A percentile compares a stretch with the other conserved stretches of the same genome.
These are phyloP conservation scores for Akanthomyces dipterigenus DNA, from an alignment of 2,329 filamentous ascomycete genomes.

Conservation along the genomic window DNA sequence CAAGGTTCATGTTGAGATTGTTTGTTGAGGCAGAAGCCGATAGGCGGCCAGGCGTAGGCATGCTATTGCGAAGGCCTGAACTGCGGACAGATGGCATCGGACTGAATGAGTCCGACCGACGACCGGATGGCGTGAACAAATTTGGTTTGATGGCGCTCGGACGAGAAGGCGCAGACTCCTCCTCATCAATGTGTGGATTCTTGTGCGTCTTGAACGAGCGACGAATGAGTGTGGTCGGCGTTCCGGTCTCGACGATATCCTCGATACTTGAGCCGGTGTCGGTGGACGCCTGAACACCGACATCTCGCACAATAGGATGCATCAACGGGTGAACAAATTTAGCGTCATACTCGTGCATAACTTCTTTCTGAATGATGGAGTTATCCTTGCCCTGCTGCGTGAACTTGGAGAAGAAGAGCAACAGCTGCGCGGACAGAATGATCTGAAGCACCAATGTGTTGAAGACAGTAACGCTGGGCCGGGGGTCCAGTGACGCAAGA, in stretches of 20 bases:
- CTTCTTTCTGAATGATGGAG: slow-evolving; percentile 79
- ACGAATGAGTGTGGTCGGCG: slow-evolving; percentile 57
- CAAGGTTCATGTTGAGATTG: not conserved
- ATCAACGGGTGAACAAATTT: slow-evolving; percentile 90
- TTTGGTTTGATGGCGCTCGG: slow-evolving; percentile 34
- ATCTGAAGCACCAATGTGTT: slow-evolving; percentile 71
- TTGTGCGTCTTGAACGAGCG: slow-evolving; percentile 74
- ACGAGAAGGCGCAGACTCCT: slow-evolving; percentile 33
- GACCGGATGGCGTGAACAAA: slow-evolving; percentile 36
- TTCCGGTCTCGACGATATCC: slow-evolving; percentile 43
- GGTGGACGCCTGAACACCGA: slow-evolving; percentile 68
- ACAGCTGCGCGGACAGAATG: slow-evolving; percentile 71
- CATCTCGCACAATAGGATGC: slow-evolving; percentile 71
- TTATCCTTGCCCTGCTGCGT: slow-evolving; percentile 80
- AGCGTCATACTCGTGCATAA: slow-evolving; percentile 89
- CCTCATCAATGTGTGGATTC: slow-evolving; percentile 72
- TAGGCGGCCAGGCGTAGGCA: slow-evolving; percentile 25
- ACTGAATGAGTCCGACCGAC: slow-evolving; percentile 30
- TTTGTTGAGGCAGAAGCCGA: slow-evolving; percentile 22
- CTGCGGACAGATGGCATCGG: slow-evolving; percentile 23
- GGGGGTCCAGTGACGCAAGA: slow-evolving; percentile 64
- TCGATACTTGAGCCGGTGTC: slow-evolving; percentile 34
- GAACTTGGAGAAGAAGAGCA: slow-evolving; percentile 66
- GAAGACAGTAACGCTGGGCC: slow-evolving; percentile 79
- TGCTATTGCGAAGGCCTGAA: slow-evolving; percentile 26